A percentile compares a stretch with the other conserved stretches of the same genome.
Conservation (phyloP, 176 grass and related monocot species). For the Hordeum marinum region DNA sequence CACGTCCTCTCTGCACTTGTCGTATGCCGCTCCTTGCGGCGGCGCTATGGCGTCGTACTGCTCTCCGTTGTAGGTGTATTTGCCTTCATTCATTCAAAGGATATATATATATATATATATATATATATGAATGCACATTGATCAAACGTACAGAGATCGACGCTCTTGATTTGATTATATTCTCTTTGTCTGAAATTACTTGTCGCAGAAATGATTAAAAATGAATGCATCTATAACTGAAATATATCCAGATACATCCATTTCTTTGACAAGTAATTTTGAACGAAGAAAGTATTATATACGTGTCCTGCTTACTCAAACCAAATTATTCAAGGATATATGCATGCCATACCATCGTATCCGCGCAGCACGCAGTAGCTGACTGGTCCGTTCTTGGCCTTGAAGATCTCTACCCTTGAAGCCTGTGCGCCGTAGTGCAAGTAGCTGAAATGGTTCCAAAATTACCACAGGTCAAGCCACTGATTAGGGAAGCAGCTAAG, state of each 20-base stretch:
- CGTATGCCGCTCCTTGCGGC: neutral
- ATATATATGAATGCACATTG: neutral
- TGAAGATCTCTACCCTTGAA: constrained; percentile 38
- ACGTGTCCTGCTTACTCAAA: neutral
- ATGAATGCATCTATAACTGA: no score
- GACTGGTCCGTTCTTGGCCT: constrained; percentile 21
- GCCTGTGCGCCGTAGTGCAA: constrained; percentile 50
- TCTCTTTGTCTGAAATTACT: no score
- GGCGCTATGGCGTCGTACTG: neutral
- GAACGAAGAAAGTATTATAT: no score
- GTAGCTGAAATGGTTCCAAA: constrained; percentile 33
- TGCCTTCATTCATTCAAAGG: neutral
- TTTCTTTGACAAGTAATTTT: no score
- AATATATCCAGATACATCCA: no score
- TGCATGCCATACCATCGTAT: constrained; percentile 31
- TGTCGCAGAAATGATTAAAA: no score
- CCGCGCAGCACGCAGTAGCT: constrained; percentile 53
- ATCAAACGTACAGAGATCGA: neutral
- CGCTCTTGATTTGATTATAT: neutral
- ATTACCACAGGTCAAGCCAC: neutral
- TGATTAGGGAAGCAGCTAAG: no score
- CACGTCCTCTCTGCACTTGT: neutral
- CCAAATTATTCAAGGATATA: no score
- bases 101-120: no score
- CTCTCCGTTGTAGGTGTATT: constrained; percentile 7